phyloP scores from a whole-genome alignment of 345 rosid genomes.

The Anacardium occidentale region DNA sequence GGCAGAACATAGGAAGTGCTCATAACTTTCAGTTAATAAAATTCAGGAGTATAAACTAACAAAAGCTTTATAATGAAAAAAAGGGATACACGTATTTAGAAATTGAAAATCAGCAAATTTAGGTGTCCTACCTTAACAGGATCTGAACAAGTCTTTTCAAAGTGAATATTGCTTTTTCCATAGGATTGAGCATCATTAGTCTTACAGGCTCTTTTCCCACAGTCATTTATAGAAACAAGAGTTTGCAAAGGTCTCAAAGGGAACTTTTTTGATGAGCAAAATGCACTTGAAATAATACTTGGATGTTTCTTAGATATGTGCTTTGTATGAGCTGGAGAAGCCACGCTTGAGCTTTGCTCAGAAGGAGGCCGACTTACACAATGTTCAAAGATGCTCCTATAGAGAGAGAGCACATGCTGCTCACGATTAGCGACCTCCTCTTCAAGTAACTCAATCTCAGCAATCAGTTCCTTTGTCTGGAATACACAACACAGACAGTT shows the following conservation, averaged over 20 bases:
- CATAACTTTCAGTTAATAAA: neutral
- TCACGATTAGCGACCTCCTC: constrained; percentile 81
- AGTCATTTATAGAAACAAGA: constrained; percentile 45
- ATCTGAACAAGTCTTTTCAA: constrained; percentile 41
- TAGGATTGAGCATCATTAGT: constrained; percentile 33
- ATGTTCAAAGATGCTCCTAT: constrained; percentile 67
- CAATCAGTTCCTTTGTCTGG: constrained; percentile 77
- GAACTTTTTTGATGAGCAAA: constrained; percentile 79
- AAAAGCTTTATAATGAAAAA: neutral
- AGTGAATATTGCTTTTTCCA: constrained; percentile 34
- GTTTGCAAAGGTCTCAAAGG: constrained; percentile 57
- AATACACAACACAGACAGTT: constrained; percentile 10
- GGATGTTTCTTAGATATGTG: constrained; percentile 66
- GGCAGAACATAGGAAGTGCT: neutral
- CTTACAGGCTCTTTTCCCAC: constrained; percentile 44
- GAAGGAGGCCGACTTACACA: constrained; percentile 58
- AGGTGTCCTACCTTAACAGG: constrained; percentile 42
- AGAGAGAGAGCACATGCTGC: constrained; percentile 76
- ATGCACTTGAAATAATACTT: constrained; percentile 71
- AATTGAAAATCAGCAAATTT: constrained; percentile 7
- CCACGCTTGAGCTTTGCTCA: constrained; percentile 50
- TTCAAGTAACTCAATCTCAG: constrained; percentile 81
- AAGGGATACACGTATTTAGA: neutral
- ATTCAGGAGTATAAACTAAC: neutral
- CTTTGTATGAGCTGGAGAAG: constrained; percentile 77